Evolutionary conservation across 108 stramenopile genomes (phyloP).

Genomic region (Fistulifera pelliculosa): DNA sequence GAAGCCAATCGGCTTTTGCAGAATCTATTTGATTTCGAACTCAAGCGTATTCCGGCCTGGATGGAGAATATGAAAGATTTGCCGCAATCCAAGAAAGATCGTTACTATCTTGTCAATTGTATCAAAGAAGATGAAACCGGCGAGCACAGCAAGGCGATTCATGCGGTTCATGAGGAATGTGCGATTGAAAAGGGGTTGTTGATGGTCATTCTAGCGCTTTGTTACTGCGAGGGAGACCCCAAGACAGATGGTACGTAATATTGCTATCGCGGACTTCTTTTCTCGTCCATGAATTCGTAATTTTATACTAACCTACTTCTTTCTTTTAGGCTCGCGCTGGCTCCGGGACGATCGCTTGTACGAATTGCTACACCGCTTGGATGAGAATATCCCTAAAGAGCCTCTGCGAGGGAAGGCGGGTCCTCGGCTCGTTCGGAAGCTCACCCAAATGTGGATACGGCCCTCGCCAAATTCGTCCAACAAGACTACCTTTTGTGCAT

Average conservation of each 20-base stretch:
- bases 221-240: conserved; percentile 72
- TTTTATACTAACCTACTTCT: too few species aligned
- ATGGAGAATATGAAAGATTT: conserved; percentile 47
- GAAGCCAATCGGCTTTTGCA: conserved; percentile 48
- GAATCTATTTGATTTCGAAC: conserved; percentile 72
- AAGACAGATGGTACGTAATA: conserved; percentile 17
- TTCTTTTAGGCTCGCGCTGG: conserved; percentile 30
- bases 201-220: conserved; percentile 60
- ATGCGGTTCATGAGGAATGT: conserved; percentile 36
- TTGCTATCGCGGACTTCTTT: too few species aligned
- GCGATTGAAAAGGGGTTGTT: conserved; percentile 59
- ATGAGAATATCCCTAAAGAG: conserved; percentile 68
- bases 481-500: conserved; percentile 59
- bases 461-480: conserved; percentile 61
- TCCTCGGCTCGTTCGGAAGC: conserved; percentile 14
- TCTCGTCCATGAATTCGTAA: too few species aligned
- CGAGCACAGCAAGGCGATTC: conserved; percentile 51
- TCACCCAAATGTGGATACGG: conserved; percentile 53
- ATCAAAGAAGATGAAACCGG: conserved; percentile 46
- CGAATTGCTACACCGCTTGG: conserved; percentile 54
- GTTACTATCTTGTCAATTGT: conserved; percentile 60
- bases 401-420: conserved; percentile 46
- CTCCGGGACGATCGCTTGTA: conserved; percentile 65
- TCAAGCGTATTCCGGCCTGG: conserved; percentile 35
- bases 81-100: conserved; percentile 54